Percentiles rank a stretch among this genome's conserved stretches.
Conservation (phyloP, 352 stramenopile genomes). For the Phytophthora sp. region DNA sequence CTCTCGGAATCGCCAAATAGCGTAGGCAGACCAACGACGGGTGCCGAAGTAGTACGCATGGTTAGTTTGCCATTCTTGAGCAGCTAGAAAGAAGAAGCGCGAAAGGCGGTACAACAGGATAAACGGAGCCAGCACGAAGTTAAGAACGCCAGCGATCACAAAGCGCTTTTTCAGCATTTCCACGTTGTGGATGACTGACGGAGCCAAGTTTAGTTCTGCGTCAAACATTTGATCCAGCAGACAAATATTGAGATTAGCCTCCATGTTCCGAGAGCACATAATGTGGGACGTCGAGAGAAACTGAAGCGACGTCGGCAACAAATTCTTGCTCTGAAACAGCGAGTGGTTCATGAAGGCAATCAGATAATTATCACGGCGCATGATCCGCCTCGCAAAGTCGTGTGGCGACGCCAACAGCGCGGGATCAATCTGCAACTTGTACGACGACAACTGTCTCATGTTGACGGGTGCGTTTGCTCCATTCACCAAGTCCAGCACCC, state of each 20-base stretch:
- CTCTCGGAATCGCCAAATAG: slow-evolving; percentile 94
- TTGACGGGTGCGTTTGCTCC: slow-evolving; percentile 81
- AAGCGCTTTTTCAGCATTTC: slow-evolving; percentile 94
- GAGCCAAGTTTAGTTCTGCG: slow-evolving; percentile 70
- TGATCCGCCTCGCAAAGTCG: slow-evolving; percentile 96
- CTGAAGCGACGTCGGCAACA: slow-evolving; percentile 76
- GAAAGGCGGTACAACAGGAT: slow-evolving; percentile 97
- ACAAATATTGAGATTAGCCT: slow-evolving; percentile 96
- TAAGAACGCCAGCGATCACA: slow-evolving; percentile 92
- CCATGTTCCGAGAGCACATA: slow-evolving; percentile 90
- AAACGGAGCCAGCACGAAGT: slow-evolving; percentile 97
- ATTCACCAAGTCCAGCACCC: slow-evolving; percentile 76
- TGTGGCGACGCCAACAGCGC: slow-evolving; percentile 77
- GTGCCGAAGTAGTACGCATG: slow-evolving; percentile 94
- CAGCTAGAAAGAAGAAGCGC: slow-evolving; percentile 97
- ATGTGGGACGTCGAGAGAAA: slow-evolving; percentile 79
- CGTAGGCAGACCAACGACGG: slow-evolving; percentile 92
- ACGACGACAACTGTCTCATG: slow-evolving; percentile 83
- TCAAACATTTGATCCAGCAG: slow-evolving; percentile 98
- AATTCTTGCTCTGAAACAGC: slow-evolving; percentile 90
- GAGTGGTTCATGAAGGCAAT: slow-evolving; percentile 97
- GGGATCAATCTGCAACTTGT: slow-evolving; percentile 86
- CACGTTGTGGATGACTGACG: slow-evolving; percentile 93
- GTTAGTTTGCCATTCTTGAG: slow-evolving; percentile 95
- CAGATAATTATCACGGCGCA: slow-evolving; percentile 98